These are phyloP conservation scores for Pueraria montana DNA, from an alignment of 306 rosid species.

Conservation along the genomic window DNA sequence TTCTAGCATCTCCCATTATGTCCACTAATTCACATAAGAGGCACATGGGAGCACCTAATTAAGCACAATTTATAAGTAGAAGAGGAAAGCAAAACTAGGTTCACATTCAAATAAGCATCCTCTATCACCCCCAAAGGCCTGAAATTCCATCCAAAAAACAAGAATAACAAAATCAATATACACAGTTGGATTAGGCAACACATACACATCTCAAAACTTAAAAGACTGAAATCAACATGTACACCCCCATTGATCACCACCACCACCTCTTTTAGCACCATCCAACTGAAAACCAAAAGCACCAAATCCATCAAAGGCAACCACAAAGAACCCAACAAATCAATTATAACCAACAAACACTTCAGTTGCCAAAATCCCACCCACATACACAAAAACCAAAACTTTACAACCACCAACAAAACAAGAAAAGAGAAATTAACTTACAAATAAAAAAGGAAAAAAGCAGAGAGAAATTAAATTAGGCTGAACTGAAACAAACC, in stretches of 20 bases:
- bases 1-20: not conserved
- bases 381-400: conserved; percentile 2
- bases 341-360: not conserved
- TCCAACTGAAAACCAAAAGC: conserved; percentile 39
- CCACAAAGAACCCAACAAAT: conserved; percentile 27
- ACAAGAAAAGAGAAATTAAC: not conserved
- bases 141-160: not conserved
- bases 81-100: not conserved
- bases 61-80: conserved; percentile 11
- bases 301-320: conserved; percentile 8
- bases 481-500: conserved; percentile 67
- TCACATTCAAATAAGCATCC: conserved; percentile 33
- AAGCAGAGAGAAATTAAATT: conserved; percentile 11
- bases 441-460: not conserved
- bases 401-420: not conserved
- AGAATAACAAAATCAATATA: not conserved
- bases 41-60: not conserved
- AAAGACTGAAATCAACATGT: not conserved
- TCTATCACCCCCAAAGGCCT: not conserved
- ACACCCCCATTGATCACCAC: not conserved
- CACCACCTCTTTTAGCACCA: conserved; percentile 12
- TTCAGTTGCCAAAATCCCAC: conserved; percentile 37
- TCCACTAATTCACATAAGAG: conserved; percentile 23
- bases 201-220: not conserved
- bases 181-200: not conserved